Evolutionary conservation across 2,329 filamentous ascomycete species (phyloP), one percentile per base, ranked within the genome.

Genomic region (Microdochium paspali): DNA sequence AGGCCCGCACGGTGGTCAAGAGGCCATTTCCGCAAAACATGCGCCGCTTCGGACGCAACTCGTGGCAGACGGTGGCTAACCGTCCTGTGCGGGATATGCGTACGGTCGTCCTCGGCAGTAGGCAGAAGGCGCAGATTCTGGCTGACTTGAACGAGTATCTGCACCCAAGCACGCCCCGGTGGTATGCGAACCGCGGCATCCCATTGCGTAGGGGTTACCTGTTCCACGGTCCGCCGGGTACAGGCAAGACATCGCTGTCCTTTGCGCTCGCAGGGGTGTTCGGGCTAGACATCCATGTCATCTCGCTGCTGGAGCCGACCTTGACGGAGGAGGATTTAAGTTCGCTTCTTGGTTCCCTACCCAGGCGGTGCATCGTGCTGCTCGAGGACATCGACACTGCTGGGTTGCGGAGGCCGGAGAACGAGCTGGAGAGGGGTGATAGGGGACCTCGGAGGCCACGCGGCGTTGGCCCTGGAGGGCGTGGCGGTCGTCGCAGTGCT

Each of bases 111-210:
- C 72, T 93, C 4, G 84, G 88, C 52, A 68, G 73, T 9, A 62
- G 72, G 43, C 77, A 87, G 57, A 91, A 90, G 63, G 67, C 74
- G 2, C 71, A 73, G 26, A 72, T 91, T 3, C 65, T 90, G 10
- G 68, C 69, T 24, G 87, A 93, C 56, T 83, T 91, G 57, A 86
- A 87, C 54, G 85, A 90, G 55, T 91, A 88, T 53, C 70, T 93
- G 0, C 79, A 88, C 47, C 85, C 86, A 0, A 68, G 73, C 1
- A 87, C 81, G 0, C 77, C 80, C 1, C 71, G 74, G 10, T 91
- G 85, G 84, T 91, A 91, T 57, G 79, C 84, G 0, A 80, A 80
- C 44, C 73, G 85, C 2, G 87, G 87, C 0, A 87, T 91, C 25
- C 86, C 86, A 0, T 81, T 90, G 46, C 74, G 87, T 0, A 68